Evolutionary conservation across 768 basidiomycete genomes (phyloP).

Genomic region (Collybia nuda): DNA sequence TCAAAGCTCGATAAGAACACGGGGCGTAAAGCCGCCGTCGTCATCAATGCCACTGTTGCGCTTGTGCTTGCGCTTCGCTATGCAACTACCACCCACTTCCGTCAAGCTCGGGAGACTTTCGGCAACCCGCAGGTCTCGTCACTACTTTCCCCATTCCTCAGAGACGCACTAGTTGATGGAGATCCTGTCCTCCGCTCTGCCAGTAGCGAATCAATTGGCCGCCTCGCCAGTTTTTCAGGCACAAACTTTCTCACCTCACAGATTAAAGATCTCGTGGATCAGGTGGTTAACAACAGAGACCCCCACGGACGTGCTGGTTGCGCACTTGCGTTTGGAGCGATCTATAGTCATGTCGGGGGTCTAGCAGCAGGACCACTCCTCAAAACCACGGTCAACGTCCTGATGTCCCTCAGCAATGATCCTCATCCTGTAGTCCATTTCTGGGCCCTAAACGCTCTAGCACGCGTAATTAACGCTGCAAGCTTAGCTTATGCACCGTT

Average conservation of each 20-base stretch:
- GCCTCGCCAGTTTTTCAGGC: conserved; percentile 79
- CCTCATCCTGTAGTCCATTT: conserved; percentile 97
- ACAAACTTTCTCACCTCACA: conserved; percentile 83
- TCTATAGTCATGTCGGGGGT: conserved; percentile 90
- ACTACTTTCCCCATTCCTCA: conserved; percentile 69
- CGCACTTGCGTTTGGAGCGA: conserved; percentile 87
- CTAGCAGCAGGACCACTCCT: conserved; percentile 92
- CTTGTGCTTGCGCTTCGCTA: conserved; percentile 67
- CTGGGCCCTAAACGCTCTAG: conserved; percentile 85
- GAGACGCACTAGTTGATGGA: conserved; percentile 82
- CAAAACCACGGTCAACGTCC: conserved; percentile 92
- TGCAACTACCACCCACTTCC: conserved; percentile 48
- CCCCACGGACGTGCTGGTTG: conserved; percentile 92
- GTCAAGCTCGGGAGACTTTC: conserved; percentile 65
- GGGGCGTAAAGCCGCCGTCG: conserved; percentile 82
- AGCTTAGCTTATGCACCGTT: conserved; percentile 90
- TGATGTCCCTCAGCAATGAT: conserved; percentile 94
- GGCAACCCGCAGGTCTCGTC: conserved; percentile 63
- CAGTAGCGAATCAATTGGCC: conserved; percentile 87
- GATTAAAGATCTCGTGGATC: conserved; percentile 88
- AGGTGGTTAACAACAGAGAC: conserved; percentile 92
- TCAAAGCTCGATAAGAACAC: conserved; percentile 84
- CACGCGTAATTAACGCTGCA: conserved; percentile 86
- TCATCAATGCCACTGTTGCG: conserved; percentile 77
- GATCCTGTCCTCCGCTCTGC: conserved; percentile 75